Base-by-base conservation (phyloP, 2,329 filamentous ascomycete genomes). In the Hypoxylon sp. region DNA sequence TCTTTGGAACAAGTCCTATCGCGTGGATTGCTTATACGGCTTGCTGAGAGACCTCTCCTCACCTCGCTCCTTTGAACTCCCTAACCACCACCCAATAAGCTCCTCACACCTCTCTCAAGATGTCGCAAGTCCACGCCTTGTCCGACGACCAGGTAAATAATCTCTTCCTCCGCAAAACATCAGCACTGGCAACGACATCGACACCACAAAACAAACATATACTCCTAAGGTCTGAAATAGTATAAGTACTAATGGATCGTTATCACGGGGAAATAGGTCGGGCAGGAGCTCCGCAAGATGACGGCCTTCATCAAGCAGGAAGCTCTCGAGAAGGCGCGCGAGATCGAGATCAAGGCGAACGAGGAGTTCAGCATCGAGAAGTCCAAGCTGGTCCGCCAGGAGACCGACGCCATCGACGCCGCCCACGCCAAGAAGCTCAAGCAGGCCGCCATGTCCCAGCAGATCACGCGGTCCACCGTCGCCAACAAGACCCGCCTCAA, bases 231-330 rank as follows among this genome's bases (percentile, higher is more conserved):
- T 40, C 16, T 16, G 16, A 18, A 40, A 40, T 40, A 14, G 20
- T 40, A 33, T 33, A 30, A 8, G 33, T 48, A 24, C 57, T 61
- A 61, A 57, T 36, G 26, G 33, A 48, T 30, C 8, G 26, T 40
- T 16, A 33, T n/a, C 8, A 36, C 36, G 16, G 36, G 36, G n/a
- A 68, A 50, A 69, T 79, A 98, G 93, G 96, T 99, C 87, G 90
- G 92, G 83, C 90, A 93, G 83, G 96, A 99, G 89, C 92, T 99
- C 82, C 94, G 93, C 87, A 99, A 99, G 89, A 99, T 99, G 96
- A 98, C 96, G 65, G 95, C 94, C 78, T 99, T 99, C 88, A 99
- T 99, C 89, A 93, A 93, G 81, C 96, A 98, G 84, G 96, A 99
- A 84, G 96, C 96, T 64, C 88, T 91, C 77, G 96, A 99, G 80